Evolutionary conservation across 768 basidiomycete genomes (phyloP).

Genomic region (Asterophora lycoperdoides): DNA sequence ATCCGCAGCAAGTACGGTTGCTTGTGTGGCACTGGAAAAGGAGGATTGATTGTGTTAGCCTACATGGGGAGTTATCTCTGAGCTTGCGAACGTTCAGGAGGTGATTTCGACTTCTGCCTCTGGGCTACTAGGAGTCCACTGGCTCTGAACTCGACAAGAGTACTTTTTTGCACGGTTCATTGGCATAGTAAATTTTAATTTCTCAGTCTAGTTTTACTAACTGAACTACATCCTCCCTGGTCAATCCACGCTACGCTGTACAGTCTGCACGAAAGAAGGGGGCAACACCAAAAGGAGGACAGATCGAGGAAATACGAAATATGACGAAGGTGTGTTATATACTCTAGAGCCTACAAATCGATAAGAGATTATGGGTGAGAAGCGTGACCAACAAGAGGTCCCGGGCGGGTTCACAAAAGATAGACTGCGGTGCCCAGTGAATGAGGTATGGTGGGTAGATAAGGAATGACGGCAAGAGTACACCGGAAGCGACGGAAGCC

Average conservation of each 20-base stretch:
- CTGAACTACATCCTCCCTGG: conserved; percentile 11
- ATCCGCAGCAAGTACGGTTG: too few relatives aligned
- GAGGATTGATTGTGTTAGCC: too few relatives aligned
- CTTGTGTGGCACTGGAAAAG: too few relatives aligned
- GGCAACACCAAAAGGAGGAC: not conserved
- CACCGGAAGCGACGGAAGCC: not conserved
- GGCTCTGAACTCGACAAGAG: too few relatives aligned
- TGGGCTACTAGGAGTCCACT: too few relatives aligned
- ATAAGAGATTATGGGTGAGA: conserved; percentile 7
- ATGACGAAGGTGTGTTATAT: conserved; percentile 3
- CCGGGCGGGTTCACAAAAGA: not conserved
- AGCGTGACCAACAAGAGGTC: not conserved
- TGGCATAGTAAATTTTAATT: conserved; percentile 8
- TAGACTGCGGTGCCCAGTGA: not conserved
- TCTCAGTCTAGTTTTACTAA: conserved; percentile 5
- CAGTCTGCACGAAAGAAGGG: conserved; percentile 7
- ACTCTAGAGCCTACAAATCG: conserved; percentile 16
- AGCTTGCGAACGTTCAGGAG: too few relatives aligned
- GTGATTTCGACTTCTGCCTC: too few relatives aligned
- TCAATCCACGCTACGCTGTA: conserved; percentile 5
- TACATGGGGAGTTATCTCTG: too few relatives aligned
- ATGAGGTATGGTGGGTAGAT: not conserved
- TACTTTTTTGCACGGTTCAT: too few relatives aligned
- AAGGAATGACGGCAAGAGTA: conserved; percentile 4
- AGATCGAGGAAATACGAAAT: conserved; percentile 5